A percentile compares a stretch with the other conserved stretches of the same genome.
These are phyloP conservation scores for Crithidia expoeki DNA, from an alignment of 208 protist species.

Conservation along the genomic window DNA sequence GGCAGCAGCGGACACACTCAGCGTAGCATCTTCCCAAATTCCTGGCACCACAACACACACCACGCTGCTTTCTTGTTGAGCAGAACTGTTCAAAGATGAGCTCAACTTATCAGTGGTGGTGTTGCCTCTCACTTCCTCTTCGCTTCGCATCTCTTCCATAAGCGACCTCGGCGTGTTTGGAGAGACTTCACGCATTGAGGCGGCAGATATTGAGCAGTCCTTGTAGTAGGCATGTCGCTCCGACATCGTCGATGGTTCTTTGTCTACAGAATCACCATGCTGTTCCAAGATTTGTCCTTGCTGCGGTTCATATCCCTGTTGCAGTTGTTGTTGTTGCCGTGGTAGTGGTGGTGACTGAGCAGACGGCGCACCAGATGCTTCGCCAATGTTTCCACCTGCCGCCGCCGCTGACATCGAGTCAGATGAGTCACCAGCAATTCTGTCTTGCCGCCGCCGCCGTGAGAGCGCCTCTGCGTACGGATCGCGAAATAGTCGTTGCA, in stretches of 20 bases:
- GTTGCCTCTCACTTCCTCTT: background rate
- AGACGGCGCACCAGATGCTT: background rate
- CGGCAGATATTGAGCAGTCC: background rate
- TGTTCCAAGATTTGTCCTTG: background rate
- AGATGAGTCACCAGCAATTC: background rate
- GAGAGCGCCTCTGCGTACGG: background rate
- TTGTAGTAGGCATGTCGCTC: background rate
- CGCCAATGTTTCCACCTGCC: background rate
- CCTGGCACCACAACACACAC: conserved; percentile 19
- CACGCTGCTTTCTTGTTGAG: background rate
- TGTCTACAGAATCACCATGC: background rate
- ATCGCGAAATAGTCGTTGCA: background rate
- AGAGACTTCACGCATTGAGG: background rate
- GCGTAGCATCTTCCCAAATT: background rate
- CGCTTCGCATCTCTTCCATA: background rate
- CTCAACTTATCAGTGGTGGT: too few relatives aligned
- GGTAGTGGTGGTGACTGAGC: background rate
- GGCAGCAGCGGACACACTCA: background rate
- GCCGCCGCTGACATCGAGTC: background rate
- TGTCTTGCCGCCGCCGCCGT: background rate
- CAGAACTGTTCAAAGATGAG: too few relatives aligned
- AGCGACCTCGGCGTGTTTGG: background rate
- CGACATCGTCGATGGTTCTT: background rate
- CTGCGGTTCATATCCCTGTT: background rate
- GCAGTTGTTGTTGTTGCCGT: background rate